phyloP scores from a whole-genome alignment of 2,329 filamentous ascomycete species.

The Cercospora beticola region DNA sequence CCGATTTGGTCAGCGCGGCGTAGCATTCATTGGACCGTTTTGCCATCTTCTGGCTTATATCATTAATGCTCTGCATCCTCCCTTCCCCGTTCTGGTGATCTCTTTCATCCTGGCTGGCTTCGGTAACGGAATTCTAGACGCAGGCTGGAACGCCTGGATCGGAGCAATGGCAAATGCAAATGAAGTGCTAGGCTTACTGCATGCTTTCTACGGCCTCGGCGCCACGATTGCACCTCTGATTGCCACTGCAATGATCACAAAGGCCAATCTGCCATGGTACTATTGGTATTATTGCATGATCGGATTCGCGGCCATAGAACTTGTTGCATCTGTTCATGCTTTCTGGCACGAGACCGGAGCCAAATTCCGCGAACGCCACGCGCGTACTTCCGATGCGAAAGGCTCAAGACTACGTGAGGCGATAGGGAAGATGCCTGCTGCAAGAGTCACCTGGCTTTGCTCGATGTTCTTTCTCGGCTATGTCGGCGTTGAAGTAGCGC shows the following conservation, averaged over 20 bases:
- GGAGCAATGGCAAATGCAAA: slow-evolving; percentile 54
- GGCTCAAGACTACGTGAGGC: slow-evolving; percentile 54
- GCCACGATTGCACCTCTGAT: slow-evolving; percentile 68
- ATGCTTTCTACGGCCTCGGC: slow-evolving; percentile 70
- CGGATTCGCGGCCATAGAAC: slow-evolving; percentile 57
- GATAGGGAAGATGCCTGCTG: slow-evolving; percentile 47
- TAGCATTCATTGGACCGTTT: slow-evolving; percentile 64
- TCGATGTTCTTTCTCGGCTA: slow-evolving; percentile 75
- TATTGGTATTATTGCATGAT: slow-evolving; percentile 76
- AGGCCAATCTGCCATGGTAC: slow-evolving; percentile 64
- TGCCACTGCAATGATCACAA: slow-evolving; percentile 70
- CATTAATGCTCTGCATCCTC: slow-evolving; percentile 65
- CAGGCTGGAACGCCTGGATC: slow-evolving; percentile 61
- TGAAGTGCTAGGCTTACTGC: slow-evolving; percentile 70
- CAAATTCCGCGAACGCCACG: slow-evolving; percentile 56
- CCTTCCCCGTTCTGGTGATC: slow-evolving; percentile 65
- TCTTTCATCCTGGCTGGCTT: slow-evolving; percentile 67
- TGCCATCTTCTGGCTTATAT: slow-evolving; percentile 66
- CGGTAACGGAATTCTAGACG: slow-evolving; percentile 68
- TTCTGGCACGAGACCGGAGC: slow-evolving; percentile 65
- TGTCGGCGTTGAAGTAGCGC: slow-evolving; percentile 72
- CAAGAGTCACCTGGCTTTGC: slow-evolving; percentile 68
- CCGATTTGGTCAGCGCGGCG: slow-evolving; percentile 66
- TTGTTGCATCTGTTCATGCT: slow-evolving; percentile 51
- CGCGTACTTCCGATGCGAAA: slow-evolving; percentile 45